Conservation (phyloP, 2,329 filamentous ascomycete species). For the Ophiostoma tasmaniense region DNA sequence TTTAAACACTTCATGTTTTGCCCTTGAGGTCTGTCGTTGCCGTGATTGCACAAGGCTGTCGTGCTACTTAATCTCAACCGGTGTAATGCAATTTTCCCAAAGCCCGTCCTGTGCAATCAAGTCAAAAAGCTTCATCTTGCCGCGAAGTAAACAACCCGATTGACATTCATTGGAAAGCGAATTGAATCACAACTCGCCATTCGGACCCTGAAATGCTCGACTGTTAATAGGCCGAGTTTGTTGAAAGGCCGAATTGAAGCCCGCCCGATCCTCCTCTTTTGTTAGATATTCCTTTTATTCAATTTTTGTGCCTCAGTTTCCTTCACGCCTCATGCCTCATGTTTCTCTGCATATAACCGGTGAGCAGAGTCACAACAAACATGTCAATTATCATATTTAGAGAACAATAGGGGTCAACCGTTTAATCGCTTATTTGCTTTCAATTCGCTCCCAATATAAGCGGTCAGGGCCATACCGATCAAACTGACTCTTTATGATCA, state of each 20-base stretch:
- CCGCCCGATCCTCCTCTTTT: no score
- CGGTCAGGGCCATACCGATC: neutral
- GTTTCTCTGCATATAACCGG: neutral
- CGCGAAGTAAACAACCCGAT: neutral
- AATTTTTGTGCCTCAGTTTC: neutral
- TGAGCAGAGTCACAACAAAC: neutral
- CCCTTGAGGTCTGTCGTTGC: neutral
- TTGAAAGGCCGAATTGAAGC: neutral
- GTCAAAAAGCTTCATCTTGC: neutral
- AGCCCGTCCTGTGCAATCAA: neutral
- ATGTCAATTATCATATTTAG: conserved; percentile 3
- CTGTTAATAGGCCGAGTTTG: neutral
- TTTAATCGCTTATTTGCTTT: neutral
- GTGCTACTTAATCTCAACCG: neutral
- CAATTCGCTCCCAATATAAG: neutral
- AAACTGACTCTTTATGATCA: neutral
- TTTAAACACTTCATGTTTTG: neutral
- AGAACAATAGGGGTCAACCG: neutral
- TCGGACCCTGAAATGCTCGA: neutral
- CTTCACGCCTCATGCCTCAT: neutral
- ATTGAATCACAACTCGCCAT: neutral
- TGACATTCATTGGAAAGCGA: neutral
- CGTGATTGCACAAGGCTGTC: neutral
- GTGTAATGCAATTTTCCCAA: neutral
- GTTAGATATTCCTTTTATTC: neutral